Percentiles rank a stretch among this genome's conserved stretches.
Conservation (phyloP, 106 monocot species). For the Chionographis japonica region DNA sequence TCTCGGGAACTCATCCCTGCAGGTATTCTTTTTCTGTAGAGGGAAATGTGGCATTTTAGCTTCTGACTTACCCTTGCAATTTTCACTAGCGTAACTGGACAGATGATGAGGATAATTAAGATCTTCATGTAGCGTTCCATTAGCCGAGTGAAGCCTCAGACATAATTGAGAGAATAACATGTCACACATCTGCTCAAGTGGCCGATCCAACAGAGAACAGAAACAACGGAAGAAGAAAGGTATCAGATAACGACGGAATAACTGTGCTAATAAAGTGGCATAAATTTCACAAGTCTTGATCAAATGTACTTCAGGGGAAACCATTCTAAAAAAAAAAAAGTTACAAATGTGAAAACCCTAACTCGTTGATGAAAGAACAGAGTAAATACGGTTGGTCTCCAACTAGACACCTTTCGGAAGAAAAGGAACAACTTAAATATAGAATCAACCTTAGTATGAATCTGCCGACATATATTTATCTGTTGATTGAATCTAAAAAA, state of each 20-base stretch:
- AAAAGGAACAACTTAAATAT: no score
- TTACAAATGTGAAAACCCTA: no score
- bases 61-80: slow-evolving; percentile 12
- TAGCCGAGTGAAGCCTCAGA: slow-evolving; percentile 50
- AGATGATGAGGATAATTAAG: slow-evolving; percentile 21
- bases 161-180: slow-evolving; percentile 90
- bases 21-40: slow-evolving; percentile 13
- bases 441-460: no score
- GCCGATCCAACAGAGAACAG: slow-evolving; percentile 3
- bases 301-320: no score
- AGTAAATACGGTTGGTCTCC: no score
- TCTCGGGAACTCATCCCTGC: slow-evolving; percentile 21
- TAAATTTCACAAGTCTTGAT: background rate
- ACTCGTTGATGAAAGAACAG: no score
- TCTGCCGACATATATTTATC: no score
- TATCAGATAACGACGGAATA: background rate
- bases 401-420: no score
- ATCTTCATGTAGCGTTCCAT: slow-evolving; percentile 19
- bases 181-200: slow-evolving; percentile 81
- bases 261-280: background rate
- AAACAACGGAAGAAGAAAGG: background rate
- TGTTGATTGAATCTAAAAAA: background rate
- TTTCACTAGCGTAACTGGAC: slow-evolving; percentile 24
- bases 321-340: no score
- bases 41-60: background rate